Conservation (phyloP, 2,329 filamentous ascomycete genomes). For the Colletotrichum navitas region DNA sequence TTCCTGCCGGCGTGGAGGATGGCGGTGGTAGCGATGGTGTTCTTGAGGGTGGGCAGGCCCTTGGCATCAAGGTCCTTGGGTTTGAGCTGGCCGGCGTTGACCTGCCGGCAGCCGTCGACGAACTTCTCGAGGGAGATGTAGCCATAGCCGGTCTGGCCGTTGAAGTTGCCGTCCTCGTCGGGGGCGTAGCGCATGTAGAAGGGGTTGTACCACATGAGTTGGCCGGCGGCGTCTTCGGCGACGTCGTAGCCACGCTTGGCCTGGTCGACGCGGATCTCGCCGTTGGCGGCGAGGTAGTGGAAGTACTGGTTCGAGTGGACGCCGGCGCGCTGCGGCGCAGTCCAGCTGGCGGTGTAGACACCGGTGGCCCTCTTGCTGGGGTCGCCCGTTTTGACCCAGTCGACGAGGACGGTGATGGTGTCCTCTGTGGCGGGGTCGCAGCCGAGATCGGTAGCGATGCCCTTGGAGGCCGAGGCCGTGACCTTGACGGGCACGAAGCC, state of each 20-base stretch:
- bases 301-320: constrained; percentile 99
- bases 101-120: constrained; percentile 83
- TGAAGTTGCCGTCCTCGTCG: constrained; percentile 95
- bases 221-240: constrained; percentile 79
- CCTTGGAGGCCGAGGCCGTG: constrained; percentile 81
- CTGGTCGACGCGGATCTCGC: constrained; percentile 91
- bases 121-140: constrained; percentile 98
- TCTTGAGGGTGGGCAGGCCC: constrained; percentile 85
- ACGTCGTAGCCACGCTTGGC: constrained; percentile 96
- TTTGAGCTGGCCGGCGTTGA: constrained; percentile 80
- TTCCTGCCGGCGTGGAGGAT: constrained; percentile 89
- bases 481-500: constrained; percentile 85
- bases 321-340: constrained; percentile 89
- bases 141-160: constrained; percentile 90
- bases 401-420: constrained; percentile 90
- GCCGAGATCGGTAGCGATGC: constrained; percentile 82
- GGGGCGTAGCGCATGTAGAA: constrained; percentile 97
- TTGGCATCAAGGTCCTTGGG: constrained; percentile 83
- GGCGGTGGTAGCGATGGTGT: constrained; percentile 91
- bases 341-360: constrained; percentile 96
- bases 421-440: constrained; percentile 88
- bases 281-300: constrained; percentile 88
- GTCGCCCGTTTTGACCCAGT: constrained; percentile 83
- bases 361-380: constrained; percentile 81
- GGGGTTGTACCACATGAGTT: constrained; percentile 90